phyloP scores from a whole-genome alignment of 495 filamentous ascomycete species.

The Xylaria cubensis region DNA sequence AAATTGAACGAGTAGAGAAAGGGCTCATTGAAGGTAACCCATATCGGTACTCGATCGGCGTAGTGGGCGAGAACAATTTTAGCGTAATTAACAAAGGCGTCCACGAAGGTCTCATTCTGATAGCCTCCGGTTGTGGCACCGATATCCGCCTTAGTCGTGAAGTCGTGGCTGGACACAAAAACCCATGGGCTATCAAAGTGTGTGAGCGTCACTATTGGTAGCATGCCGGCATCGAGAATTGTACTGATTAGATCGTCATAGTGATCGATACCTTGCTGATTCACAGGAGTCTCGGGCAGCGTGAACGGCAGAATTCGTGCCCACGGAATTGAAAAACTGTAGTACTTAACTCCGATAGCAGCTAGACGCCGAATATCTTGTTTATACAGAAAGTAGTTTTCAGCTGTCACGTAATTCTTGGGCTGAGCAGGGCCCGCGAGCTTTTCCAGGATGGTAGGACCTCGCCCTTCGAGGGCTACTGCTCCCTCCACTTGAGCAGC shows the following conservation, averaged over 20 bases:
- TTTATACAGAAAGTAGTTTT: conserved; percentile 60
- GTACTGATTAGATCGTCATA: conserved; percentile 59
- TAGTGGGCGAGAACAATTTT: conserved; percentile 54
- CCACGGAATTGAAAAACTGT: conserved; percentile 48
- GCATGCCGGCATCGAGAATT: conserved; percentile 57
- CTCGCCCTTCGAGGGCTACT: conserved; percentile 33
- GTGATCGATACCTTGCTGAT: conserved; percentile 56
- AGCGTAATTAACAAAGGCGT: conserved; percentile 60
- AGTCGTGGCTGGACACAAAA: conserved; percentile 44
- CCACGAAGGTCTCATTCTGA: conserved; percentile 56
- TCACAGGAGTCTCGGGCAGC: conserved; percentile 41
- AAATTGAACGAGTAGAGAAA: conserved; percentile 26
- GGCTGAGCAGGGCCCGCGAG: conserved; percentile 32
- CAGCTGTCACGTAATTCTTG: conserved; percentile 51
- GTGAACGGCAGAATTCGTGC: conserved; percentile 45
- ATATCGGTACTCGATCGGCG: conserved; percentile 58
- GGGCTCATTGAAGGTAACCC: conserved; percentile 66
- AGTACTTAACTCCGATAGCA: conserved; percentile 55
- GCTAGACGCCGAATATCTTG: conserved; percentile 58
- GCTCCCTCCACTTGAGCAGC: conserved; percentile 41
- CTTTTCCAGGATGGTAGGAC: conserved; percentile 44
- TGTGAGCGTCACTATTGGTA: conserved; percentile 59
- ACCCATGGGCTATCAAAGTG: conserved; percentile 64
- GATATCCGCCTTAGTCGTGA: conserved; percentile 14
- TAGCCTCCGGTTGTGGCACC: conserved; percentile 17